Evolutionary conservation across 2,329 filamentous ascomycete species (phyloP), one percentile per base, ranked within the genome.

Genomic region (Thelonectria rubi): DNA sequence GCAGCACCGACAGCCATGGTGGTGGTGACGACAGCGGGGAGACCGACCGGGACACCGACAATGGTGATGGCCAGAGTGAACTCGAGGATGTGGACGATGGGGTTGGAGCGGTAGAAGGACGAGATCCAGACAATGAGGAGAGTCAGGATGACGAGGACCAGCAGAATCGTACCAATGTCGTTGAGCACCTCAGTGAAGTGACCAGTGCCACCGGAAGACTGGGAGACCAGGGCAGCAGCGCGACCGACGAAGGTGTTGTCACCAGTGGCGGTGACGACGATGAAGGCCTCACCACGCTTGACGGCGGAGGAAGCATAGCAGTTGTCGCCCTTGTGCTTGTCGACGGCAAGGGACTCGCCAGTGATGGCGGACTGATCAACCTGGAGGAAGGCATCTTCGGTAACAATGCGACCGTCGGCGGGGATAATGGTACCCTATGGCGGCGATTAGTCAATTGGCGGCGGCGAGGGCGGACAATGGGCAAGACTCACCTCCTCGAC

Each of bases 1-100:
- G 92, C 91, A 68, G 93, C 93, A 82, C 93, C 93, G 77, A 97
- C 93, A 76, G 93, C 93, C 92, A 97, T 95, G 75, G 93, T 97
- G 71, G 93, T 97, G 72, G 93, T 97, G 63, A 96, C 92, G 81
- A 97, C 93, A 71, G 92, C 93, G 63, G 93, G 93, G 68, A 97
- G 91, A 89, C 93, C 93, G 79, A 97, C 93, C 56, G 93, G 93
- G 24, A 97, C 93, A 86, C 93, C 93, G 65, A 96, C 91, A 68
- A 97, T 94, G 72, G 92, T 95, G 72, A 97, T 94, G 68, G 91
- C 92, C 46, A 97, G 85, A 57, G 93, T 95, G 81, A 93, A 95
- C 68, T 91, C 85, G 49, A 97, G 88, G 62, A 97, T 96, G 6
- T 80, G 79, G 65, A 94, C 88, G 65, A 95, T 96, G 60, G 76